phyloP scores from a whole-genome alignment of 176 grass and related monocot genomes.

The Ensete ventricosum region DNA sequence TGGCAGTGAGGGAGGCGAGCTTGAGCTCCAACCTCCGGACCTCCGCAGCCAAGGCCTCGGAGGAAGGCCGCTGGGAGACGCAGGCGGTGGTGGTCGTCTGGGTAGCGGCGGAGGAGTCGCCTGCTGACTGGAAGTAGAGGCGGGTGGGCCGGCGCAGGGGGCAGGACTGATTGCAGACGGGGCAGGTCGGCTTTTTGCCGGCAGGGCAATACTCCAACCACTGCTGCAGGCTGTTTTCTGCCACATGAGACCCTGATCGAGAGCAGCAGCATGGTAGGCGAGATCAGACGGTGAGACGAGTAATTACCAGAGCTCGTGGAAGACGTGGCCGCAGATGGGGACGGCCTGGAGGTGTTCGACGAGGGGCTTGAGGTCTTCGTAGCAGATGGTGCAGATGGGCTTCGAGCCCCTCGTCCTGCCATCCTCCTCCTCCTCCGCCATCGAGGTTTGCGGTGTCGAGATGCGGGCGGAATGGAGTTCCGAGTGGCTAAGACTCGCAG shows the following conservation, averaged over 20 bases:
- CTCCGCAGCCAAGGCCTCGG: constrained; percentile 43
- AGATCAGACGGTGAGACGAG: neutral
- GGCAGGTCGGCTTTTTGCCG: constrained; percentile 76
- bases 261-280: neutral
- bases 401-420: constrained; percentile 9
- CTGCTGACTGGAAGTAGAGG: constrained; percentile 86
- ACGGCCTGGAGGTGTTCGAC: constrained; percentile 66
- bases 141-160: constrained; percentile 47
- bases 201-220: constrained; percentile 91
- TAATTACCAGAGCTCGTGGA: constrained; percentile 85
- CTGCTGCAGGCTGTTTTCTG: constrained; percentile 57
- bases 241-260: neutral
- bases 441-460: too few species aligned
- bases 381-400: constrained; percentile 95
- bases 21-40: constrained; percentile 52
- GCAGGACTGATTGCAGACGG: constrained; percentile 81
- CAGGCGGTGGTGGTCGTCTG: constrained; percentile 18
- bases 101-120: constrained; percentile 16
- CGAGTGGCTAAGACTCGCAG: too few species aligned
- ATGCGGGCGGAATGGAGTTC: too few species aligned
- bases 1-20: constrained; percentile 32
- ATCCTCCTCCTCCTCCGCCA: neutral
- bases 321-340: constrained; percentile 89
- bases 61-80: neutral
- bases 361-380: constrained; percentile 76